Conservation (phyloP, 2,329 filamentous ascomycete species). For the Penicillium sp. region DNA sequence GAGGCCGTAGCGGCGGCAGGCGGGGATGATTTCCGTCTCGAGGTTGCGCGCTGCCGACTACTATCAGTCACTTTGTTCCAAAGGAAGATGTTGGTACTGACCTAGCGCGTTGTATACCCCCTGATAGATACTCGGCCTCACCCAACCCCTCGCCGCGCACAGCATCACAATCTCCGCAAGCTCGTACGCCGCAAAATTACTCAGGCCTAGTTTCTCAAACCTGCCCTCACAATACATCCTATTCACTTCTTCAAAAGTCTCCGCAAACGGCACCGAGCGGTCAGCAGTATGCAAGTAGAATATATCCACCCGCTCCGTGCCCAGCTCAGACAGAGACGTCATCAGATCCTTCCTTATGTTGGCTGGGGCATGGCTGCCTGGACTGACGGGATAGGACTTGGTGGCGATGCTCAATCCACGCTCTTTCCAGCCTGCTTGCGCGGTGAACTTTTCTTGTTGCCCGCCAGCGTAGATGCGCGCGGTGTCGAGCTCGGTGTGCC, state of each 20-base stretch:
- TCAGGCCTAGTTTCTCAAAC: slow-evolving; percentile 31
- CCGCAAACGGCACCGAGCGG: neutral
- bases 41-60: neutral
- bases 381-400: neutral
- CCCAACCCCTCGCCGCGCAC: slow-evolving; percentile 23
- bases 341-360: slow-evolving; percentile 12
- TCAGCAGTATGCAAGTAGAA: neutral
- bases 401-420: neutral
- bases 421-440: neutral
- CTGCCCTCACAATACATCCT: slow-evolving; percentile 31
- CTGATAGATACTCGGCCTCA: slow-evolving; percentile 33
- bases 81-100: no score
- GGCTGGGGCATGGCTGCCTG: neutral
- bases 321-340: neutral
- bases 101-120: slow-evolving; percentile 26
- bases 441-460: neutral
- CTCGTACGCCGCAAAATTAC: slow-evolving; percentile 27
- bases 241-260: slow-evolving; percentile 23
- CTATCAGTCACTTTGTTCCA: neutral
- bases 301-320: neutral
- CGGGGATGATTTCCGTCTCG: neutral
- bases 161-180: slow-evolving; percentile 29
- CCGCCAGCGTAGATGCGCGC: neutral
- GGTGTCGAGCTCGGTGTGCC: neutral
- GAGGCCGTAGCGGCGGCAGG: neutral